Evolutionary conservation across 139 green algal species (phyloP).

Genomic region (Edaphochlamys debaryana): DNA sequence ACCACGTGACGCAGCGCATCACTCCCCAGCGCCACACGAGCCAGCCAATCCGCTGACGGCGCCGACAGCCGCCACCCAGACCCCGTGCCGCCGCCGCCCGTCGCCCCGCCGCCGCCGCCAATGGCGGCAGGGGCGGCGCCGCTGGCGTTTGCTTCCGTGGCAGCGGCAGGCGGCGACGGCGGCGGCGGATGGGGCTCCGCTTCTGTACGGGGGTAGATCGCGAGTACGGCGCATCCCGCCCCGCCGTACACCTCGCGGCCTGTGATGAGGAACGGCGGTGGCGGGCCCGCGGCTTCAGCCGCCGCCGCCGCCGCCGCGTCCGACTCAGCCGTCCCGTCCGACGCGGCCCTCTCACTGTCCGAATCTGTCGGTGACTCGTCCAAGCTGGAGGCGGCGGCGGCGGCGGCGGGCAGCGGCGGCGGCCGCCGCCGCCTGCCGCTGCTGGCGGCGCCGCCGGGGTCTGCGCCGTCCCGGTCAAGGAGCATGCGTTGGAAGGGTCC

Average conservation of each 20-base stretch:
- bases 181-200: not conserved
- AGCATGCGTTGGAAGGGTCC: constrained; percentile 29
- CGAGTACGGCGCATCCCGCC: constrained; percentile 1
- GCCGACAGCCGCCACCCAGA: not conserved
- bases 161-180: too few relatives aligned
- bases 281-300: not conserved
- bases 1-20: constrained; percentile 3
- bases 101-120: too few relatives aligned
- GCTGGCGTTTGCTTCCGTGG: too few relatives aligned
- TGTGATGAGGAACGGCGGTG: not conserved
- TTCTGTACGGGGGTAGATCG: not conserved
- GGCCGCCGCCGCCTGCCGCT: not conserved
- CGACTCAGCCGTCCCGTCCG: not conserved
- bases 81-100: too few relatives aligned
- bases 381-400: not conserved
- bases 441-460: not conserved
- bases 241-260: not conserved
- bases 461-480: not conserved
- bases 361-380: too few relatives aligned
- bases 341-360: too few relatives aligned
- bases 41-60: not conserved
- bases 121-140: too few relatives aligned
- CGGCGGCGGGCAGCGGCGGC: not conserved
- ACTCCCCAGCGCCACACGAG: constrained; percentile 4
- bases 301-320: not conserved